phyloP scores from a whole-genome alignment of 169 alveolate genomes.

The Cryptosporidium viatorum region DNA sequence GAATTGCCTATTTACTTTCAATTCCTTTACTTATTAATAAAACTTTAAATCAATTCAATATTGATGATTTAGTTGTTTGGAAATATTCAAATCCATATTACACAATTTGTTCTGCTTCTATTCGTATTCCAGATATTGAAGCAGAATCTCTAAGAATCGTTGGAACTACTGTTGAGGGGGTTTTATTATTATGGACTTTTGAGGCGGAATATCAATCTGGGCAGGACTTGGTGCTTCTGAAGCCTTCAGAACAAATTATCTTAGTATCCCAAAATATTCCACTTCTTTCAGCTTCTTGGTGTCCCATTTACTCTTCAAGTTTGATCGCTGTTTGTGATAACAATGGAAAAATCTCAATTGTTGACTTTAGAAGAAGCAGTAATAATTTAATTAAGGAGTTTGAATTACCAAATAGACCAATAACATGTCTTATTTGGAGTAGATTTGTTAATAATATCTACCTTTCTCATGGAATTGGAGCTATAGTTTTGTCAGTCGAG shows the following conservation, averaged over 20 bases:
- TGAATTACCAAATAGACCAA: conserved; percentile 66
- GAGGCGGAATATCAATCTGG: neutral
- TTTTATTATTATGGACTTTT: conserved; percentile 45
- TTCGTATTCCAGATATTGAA: conserved; percentile 22
- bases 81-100: neutral
- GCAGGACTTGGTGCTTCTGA: neutral
- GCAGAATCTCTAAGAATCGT: conserved; percentile 10
- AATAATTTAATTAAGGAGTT: conserved; percentile 40
- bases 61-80: conserved; percentile 21
- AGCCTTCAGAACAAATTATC: conserved; percentile 49
- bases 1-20: conserved; percentile 21
- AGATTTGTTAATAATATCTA: conserved; percentile 39
- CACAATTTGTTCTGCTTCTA: conserved; percentile 45
- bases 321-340: conserved; percentile 15
- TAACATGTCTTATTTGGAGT: conserved; percentile 51
- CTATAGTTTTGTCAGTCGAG: conserved; percentile 42
- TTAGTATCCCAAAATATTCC: conserved; percentile 41
- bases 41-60: neutral
- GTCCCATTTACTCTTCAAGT: conserved; percentile 40
- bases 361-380: conserved; percentile 43
- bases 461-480: conserved; percentile 72
- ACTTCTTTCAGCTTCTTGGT: conserved; percentile 62
- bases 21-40: neutral
- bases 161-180: conserved; percentile 63
- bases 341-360: conserved; percentile 53